A percentile compares a stretch with the other conserved stretches of the same genome.
These are phyloP conservation scores for Tricladium varicosporioides DNA, from an alignment of 2,329 filamentous ascomycete genomes.

Conservation along the genomic window DNA sequence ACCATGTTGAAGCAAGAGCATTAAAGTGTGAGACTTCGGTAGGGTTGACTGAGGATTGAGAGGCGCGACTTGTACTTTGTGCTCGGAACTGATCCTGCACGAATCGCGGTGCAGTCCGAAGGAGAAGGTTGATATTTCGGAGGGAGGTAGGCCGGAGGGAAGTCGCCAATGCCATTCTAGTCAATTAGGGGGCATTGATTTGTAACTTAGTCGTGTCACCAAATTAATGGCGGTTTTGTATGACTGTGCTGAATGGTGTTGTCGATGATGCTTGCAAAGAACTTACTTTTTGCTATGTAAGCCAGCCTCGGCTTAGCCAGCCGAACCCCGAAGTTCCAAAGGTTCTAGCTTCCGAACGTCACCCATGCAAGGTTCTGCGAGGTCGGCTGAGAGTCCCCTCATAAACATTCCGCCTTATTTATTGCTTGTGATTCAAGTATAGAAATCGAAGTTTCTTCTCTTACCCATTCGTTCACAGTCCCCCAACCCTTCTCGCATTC, in stretches of 20 bases:
- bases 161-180: conserved; percentile 8
- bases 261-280: conserved; percentile 4
- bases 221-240: not conserved
- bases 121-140: conserved; percentile 31
- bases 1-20: conserved; percentile 89
- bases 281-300: not conserved
- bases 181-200: not conserved
- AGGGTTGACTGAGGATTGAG: conserved; percentile 71
- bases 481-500: not conserved
- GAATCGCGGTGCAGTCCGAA: conserved; percentile 31
- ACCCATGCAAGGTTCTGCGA: not conserved
- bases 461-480: not conserved
- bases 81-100: conserved; percentile 30
- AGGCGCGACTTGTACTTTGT: conserved; percentile 20
- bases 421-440: not conserved
- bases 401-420: not conserved
- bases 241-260: not conserved
- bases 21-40: conserved; percentile 94
- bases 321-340: not conserved
- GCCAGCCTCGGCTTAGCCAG: not conserved
- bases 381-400: too few species aligned
- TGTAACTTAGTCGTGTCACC: not conserved
- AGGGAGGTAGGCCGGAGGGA: conserved; percentile 28
- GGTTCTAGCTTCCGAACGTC: not conserved
- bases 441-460: not conserved